Evolutionary conservation across 352 stramenopile genomes (phyloP).

Genomic region (Pythium vanterpoolii): DNA sequence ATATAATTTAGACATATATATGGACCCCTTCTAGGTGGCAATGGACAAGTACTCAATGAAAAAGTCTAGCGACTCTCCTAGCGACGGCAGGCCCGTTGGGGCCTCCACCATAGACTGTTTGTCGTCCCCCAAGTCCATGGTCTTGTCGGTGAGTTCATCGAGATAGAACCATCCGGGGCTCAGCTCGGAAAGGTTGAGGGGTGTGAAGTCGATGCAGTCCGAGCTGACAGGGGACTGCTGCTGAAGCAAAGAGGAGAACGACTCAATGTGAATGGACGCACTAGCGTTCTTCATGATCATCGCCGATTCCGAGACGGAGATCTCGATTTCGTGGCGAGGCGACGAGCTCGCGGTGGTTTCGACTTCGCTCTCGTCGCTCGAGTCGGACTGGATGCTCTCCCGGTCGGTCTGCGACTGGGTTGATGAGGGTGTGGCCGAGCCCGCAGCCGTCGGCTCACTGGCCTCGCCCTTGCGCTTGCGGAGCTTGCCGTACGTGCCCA

Average conservation of each 20-base stretch:
- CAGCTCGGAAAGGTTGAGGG: slow-evolving; percentile 8
- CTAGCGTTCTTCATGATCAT: background rate
- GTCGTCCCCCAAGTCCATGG: slow-evolving; percentile 6
- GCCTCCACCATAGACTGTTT: slow-evolving; percentile 1
- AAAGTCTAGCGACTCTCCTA: slow-evolving; percentile 25
- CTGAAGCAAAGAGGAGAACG: slow-evolving; percentile 15
- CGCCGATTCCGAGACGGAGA: slow-evolving; percentile 4
- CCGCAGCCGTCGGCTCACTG: background rate
- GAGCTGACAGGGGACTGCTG: background rate
- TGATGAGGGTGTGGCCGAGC: too few species aligned
- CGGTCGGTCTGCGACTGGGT: slow-evolving; percentile 7
- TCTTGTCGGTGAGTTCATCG: slow-evolving; percentile 18
- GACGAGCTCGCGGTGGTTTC: background rate
- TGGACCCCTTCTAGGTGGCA: slow-evolving; percentile 13
- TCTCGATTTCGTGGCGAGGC: slow-evolving; percentile 1
- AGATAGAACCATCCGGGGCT: slow-evolving; percentile 22
- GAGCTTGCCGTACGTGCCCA: slow-evolving; percentile 24
- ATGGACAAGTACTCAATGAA: slow-evolving; percentile 27
- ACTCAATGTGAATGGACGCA: background rate
- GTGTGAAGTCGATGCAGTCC: slow-evolving; percentile 9
- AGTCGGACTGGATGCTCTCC: slow-evolving; percentile 6
- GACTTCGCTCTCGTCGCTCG: slow-evolving; percentile 7
- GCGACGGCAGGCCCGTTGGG: slow-evolving; percentile 10
- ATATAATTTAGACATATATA: slow-evolving; percentile 4
- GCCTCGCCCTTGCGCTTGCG: slow-evolving; percentile 21